Evolutionary conservation across 768 basidiomycete genomes (phyloP).

Genomic region (Termitomyces titanicus): DNA sequence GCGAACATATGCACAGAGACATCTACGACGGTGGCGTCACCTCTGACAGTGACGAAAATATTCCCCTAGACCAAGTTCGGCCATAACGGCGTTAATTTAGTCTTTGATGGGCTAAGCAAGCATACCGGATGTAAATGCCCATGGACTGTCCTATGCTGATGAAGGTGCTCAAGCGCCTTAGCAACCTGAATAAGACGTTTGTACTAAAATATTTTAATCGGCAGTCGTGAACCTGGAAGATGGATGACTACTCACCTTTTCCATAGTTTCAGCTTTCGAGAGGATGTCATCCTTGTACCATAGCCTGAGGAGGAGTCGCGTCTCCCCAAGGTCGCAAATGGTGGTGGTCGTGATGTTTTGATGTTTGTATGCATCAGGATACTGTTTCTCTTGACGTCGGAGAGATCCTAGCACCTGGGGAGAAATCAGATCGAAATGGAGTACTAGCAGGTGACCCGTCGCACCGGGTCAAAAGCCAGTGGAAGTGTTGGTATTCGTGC

Average conservation of each 20-base stretch:
- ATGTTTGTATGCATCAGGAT: background rate
- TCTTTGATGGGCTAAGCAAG: background rate
- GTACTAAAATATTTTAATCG: background rate
- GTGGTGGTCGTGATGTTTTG: background rate
- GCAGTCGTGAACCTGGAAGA: background rate
- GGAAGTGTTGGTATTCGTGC: background rate
- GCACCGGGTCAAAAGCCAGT: background rate
- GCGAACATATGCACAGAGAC: slow-evolving; percentile 2
- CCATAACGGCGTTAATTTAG: background rate
- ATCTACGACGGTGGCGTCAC: slow-evolving; percentile 1
- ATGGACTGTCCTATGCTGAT: background rate
- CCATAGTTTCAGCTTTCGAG: background rate
- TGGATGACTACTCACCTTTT: background rate
- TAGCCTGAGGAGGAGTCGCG: background rate
- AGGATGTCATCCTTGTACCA: background rate
- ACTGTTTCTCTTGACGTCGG: background rate
- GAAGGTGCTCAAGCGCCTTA: background rate
- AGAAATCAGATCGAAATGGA: background rate
- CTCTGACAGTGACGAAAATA: background rate
- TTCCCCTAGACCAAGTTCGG: background rate
- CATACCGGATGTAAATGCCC: background rate
- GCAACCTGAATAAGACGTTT: background rate
- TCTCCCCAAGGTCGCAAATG: background rate
- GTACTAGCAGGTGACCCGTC: too few relatives aligned
- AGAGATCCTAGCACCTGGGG: background rate